These are phyloP conservation scores for Forsythia suspensa DNA, from an alignment of 257 asterid species.

Conservation along the genomic window DNA sequence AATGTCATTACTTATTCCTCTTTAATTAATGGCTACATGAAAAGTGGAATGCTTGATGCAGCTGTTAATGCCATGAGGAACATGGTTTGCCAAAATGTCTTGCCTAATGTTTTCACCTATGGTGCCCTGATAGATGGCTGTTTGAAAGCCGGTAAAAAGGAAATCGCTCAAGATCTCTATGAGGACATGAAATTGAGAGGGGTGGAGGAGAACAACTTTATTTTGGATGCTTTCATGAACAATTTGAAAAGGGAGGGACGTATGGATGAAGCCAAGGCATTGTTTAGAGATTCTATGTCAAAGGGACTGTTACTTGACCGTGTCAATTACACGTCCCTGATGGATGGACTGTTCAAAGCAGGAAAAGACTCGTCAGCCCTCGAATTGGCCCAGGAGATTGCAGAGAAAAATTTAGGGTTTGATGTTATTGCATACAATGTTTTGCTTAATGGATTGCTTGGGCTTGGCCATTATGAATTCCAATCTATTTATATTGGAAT, in stretches of 20 bases:
- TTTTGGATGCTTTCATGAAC: conserved; percentile 65
- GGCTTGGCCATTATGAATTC: conserved; percentile 59
- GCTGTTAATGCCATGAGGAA: conserved; percentile 45
- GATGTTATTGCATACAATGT: conserved; percentile 74
- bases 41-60: conserved; percentile 67
- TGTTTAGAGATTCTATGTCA: conserved; percentile 48
- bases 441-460: conserved; percentile 70
- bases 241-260: conserved; percentile 61
- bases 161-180: conserved; percentile 52
- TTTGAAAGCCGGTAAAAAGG: conserved; percentile 68
- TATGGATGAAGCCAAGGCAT: conserved; percentile 60
- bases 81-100: conserved; percentile 55
- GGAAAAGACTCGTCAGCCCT: conserved; percentile 76
- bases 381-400: conserved; percentile 65
- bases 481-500: conserved; percentile 61
- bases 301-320: conserved; percentile 67
- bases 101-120: conserved; percentile 65
- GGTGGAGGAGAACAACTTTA: conserved; percentile 51
- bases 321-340: conserved; percentile 76
- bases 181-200: conserved; percentile 70
- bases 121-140: conserved; percentile 68
- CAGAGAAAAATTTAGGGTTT: conserved; percentile 51
- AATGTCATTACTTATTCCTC: conserved; percentile 70
- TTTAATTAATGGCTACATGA: conserved; percentile 65
- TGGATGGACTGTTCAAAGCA: conserved; percentile 84